Conservation (phyloP, 1,284 basidiomycete species). For the Boletus smithii region DNA sequence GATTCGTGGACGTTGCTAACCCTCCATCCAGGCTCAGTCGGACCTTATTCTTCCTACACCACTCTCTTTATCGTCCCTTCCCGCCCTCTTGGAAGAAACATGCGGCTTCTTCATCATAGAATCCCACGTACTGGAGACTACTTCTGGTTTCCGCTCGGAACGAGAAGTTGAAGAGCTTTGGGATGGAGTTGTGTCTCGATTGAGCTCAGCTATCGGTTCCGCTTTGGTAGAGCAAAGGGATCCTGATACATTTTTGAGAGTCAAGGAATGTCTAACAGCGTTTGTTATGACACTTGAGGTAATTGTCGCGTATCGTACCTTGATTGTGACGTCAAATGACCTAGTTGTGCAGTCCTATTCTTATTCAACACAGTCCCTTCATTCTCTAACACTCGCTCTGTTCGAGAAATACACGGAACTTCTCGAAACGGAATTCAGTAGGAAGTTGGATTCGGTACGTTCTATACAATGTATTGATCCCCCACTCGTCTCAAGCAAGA, state of each 20-base stretch:
- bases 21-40: constrained; percentile 80
- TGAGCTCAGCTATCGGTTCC: constrained; percentile 74
- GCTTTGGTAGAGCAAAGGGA: constrained; percentile 78
- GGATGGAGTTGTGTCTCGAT: constrained; percentile 82
- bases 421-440: constrained; percentile 79
- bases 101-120: constrained; percentile 99
- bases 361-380: constrained; percentile 82
- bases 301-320: constrained; percentile 16
- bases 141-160: constrained; percentile 81
- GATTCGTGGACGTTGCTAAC: constrained; percentile 11
- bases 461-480: neutral
- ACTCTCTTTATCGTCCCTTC: constrained; percentile 55
- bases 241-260: constrained; percentile 78
- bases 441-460: constrained; percentile 76
- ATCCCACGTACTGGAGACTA: constrained; percentile 86
- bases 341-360: constrained; percentile 63
- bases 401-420: constrained; percentile 90
- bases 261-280: constrained; percentile 81
- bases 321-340: constrained; percentile 9
- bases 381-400: constrained; percentile 80
- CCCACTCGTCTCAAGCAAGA: neutral
- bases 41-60: constrained; percentile 85
- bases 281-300: constrained; percentile 96
- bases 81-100: constrained; percentile 82
- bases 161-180: constrained; percentile 95